Evolutionary conservation across 352 stramenopile species (phyloP), one percentile per base, ranked within the genome.

Genomic region (Globisporangium iwayamae): DNA sequence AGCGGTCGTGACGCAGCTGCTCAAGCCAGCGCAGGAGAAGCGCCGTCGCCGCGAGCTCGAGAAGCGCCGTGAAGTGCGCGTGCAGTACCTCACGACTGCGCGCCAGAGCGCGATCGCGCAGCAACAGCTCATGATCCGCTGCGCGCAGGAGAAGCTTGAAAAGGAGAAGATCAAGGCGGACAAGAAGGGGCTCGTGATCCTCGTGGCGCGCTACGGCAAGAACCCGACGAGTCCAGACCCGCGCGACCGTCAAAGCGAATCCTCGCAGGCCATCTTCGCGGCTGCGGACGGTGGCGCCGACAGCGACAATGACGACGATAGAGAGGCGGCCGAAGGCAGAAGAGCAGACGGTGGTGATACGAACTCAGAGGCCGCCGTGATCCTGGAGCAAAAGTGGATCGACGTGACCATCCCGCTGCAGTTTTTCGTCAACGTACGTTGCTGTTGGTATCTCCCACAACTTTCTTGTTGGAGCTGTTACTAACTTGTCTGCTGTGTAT

Each of bases 401-500:
- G 83, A 93, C 63, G 85, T 94, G 54, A 91, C 85, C 16, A 73
- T 89, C 62, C 83, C 85, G 22, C 71, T 94, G 38, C 83, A 85
- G 63, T 94, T 94, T 65, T 92, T 94, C 53, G 78, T 92, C 32
- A 75, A 89, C 52, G 82, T 89, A 73, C 56, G 62, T 62, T 38
- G 7, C 22, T 20, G 3, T 20, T 57, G 20, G 5, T 25, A 28
- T 28, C 25, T 28, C 25, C 25, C 25, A 28, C 25, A 28, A 28
- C 25, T 28, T 28, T 28, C 25, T 28, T 28, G 25, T n/a, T 41
- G n/a, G n/a, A 43, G 11, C 28, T 41, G 20, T 11, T 14, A 30
- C 51, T 43, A 20, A 57, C 13, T 54, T 60, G 20, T 2, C 46
- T 69, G 50, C 43, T 63, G 11, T 53, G 48, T 36, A 20, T 55